Evolutionary conservation across 805 yeast species (phyloP), one percentile per base, ranked within the genome.

Genomic region (Citeromyces matritensis): DNA sequence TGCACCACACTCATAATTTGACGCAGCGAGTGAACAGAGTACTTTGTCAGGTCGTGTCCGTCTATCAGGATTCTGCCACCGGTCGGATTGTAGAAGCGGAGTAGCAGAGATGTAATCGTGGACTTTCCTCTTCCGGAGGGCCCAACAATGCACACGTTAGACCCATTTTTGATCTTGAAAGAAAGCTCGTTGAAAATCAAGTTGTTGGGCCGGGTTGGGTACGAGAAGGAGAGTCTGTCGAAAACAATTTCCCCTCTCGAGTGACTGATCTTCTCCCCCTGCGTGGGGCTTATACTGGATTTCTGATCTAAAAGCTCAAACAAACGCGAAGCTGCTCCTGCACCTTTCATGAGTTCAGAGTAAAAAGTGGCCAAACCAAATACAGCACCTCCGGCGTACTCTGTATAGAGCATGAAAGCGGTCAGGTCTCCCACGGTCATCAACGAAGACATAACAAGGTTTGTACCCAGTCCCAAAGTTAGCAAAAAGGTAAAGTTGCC

Each of bases 71-170:
- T 72, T n/a, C 49, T 44, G 11, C 97, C 97, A 0, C 52, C 39
- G 4, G 49, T 45, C 1, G 94, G 94, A 45, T 83, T 93, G 52
- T 88, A 88, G 49, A 82, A 82, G 35, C 97, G 58, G 37, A 88
- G 54, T 30, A 88, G 55, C 37, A 88, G 55, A 19, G 91, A 79
- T 8, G 91, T 70, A 9, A 88, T 73, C 0, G 96, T 88, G 2
- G 95, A 83, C 53, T 88, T 88, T 12, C 97, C 97, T 33, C 93
- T 74, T 2, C 97, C 97, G 9, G 94, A 80, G 6, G 95, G 95
- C 2, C 97, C 97, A 12, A 86, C 96, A 40, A 88, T 73, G 48
- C 95, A 86, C 10, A 86, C 79, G 42, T 86, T 85, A 38, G 85
- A 84, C 5, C 96, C 96, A 10, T 83, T 71, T 21, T 61, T 57